A percentile compares a stretch with the other conserved stretches of the same genome.
These are phyloP conservation scores for Phylloboletellus chloephorus DNA, from an alignment of 1,284 basidiomycete species.

Conservation along the genomic window DNA sequence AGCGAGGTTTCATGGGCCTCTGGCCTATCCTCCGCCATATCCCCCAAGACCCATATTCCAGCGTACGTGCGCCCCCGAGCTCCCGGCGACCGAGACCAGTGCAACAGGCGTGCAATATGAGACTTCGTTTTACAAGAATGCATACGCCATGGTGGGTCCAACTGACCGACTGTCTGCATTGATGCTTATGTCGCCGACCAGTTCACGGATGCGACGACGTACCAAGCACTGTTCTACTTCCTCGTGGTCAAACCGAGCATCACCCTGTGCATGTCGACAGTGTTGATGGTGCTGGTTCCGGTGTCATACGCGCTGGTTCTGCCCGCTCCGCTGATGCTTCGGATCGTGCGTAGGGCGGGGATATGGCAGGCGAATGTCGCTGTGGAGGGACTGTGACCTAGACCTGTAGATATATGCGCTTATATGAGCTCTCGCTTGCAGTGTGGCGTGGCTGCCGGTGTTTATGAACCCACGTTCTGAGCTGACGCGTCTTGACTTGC, in stretches of 20 bases:
- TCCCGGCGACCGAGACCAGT: conserved; percentile 49
- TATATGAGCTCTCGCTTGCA: conserved; percentile 16
- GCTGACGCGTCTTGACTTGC: conserved; percentile 34
- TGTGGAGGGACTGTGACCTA: conserved; percentile 57
- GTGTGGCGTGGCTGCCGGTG: conserved; percentile 27
- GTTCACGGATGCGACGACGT: conserved; percentile 75
- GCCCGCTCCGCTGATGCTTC: conserved; percentile 60
- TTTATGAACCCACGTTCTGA: conserved; percentile 29
- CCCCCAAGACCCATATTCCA: conserved; percentile 67
- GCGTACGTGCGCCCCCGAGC: conserved; percentile 45
- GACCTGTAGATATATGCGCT: conserved; percentile 4
- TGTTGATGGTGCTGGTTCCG: conserved; percentile 52
- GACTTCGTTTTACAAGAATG: conserved; percentile 68
- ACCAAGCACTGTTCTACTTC: conserved; percentile 79
- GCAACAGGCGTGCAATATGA: conserved; percentile 38
- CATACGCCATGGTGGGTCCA: conserved; percentile 65
- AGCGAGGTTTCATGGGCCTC: conserved; percentile 60
- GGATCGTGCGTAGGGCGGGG: conserved; percentile 59
- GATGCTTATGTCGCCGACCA: conserved; percentile 27
- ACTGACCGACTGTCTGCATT: neutral
- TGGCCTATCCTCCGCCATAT: conserved; percentile 52
- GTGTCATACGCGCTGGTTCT: conserved; percentile 53
- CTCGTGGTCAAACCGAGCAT: conserved; percentile 77
- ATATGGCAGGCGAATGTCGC: conserved; percentile 78
- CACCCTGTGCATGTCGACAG: conserved; percentile 59